Evolutionary conservation across 441 rosid genomes (phyloP).

Genomic region (Eruca vesicaria): DNA sequence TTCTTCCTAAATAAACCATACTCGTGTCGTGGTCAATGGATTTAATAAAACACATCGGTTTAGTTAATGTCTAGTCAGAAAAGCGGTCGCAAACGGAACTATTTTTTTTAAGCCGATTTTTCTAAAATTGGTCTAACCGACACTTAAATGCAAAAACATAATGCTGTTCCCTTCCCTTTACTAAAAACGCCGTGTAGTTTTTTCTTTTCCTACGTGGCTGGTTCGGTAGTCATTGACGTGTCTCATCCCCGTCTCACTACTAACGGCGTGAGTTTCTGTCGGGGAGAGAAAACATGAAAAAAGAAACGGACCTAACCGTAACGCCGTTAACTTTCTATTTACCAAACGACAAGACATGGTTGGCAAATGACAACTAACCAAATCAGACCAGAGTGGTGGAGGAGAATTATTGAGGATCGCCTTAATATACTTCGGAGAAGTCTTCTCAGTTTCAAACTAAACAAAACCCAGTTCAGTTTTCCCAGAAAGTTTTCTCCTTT

Average conservation of each 20-base stretch:
- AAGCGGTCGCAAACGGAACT: too few species aligned
- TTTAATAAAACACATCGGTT: too few species aligned
- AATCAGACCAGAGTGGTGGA: not conserved
- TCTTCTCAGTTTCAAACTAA: not conserved
- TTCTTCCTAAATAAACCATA: too few species aligned
- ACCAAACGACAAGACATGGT: conserved; percentile 17
- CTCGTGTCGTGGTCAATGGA: too few species aligned
- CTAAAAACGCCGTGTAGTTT: not conserved
- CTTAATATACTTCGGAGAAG: not conserved
- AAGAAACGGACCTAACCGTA: not conserved
- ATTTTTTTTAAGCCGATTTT: too few species aligned
- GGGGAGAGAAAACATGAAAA: not conserved
- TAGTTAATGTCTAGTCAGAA: too few species aligned
- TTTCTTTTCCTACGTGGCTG: not conserved
- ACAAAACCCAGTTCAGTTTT: not conserved
- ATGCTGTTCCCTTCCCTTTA: not conserved
- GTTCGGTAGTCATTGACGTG: not conserved
- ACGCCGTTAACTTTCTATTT: conserved; percentile 8
- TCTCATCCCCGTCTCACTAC: not conserved
- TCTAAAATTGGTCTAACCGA: too few species aligned
- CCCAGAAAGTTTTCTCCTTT: not conserved
- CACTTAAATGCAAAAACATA: not conserved
- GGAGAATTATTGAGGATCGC: too few species aligned
- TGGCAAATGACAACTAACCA: not conserved
- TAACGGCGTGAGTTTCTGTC: conserved; percentile 11